Conservation (phyloP, 163 green algal genomes). For the Coccomyxa subellipsoidea region DNA sequence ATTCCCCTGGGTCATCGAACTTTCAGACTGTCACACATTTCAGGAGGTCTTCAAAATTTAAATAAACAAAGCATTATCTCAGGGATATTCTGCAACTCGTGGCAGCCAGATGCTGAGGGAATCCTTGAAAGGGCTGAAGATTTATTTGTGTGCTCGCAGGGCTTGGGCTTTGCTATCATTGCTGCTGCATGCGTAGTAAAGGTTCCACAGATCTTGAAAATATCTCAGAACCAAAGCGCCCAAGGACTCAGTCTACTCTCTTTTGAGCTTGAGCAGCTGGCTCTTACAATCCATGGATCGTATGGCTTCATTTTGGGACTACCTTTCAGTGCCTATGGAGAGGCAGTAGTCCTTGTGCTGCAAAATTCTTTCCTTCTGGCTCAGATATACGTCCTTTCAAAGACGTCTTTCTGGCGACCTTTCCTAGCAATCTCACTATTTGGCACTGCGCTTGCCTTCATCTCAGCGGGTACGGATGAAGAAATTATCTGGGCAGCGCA, state of each 20-base stretch:
- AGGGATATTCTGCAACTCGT: no score
- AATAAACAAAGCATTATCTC: no score
- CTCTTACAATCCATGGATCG: slow-evolving; percentile 63
- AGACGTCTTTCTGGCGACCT: slow-evolving; percentile 12
- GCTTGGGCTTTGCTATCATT: slow-evolving; percentile 78
- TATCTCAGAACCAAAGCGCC: slow-evolving; percentile 60
- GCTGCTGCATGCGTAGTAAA: slow-evolving; percentile 73
- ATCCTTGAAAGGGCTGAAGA: no score
- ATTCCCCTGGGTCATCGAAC: no score
- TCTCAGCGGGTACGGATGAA: neutral
- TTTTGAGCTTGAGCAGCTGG: slow-evolving; percentile 84
- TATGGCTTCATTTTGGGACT: slow-evolving; percentile 77
- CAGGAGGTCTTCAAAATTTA: neutral
- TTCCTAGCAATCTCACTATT: slow-evolving; percentile 20
- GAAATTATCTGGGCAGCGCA: no score
- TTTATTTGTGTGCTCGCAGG: slow-evolving; percentile 37
- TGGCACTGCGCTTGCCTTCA: neutral
- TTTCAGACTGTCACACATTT: no score
- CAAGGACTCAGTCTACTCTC: slow-evolving; percentile 67
- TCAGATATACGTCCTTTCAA: slow-evolving; percentile 72
- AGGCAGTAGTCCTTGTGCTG: slow-evolving; percentile 66
- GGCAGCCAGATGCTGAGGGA: no score
- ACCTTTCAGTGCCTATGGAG: slow-evolving; percentile 82
- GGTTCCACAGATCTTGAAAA: slow-evolving; percentile 77
- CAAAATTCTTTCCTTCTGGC: slow-evolving; percentile 82